phyloP scores from a whole-genome alignment of 2,329 filamentous ascomycete species.

The Alternaria novae-zelandiae region DNA sequence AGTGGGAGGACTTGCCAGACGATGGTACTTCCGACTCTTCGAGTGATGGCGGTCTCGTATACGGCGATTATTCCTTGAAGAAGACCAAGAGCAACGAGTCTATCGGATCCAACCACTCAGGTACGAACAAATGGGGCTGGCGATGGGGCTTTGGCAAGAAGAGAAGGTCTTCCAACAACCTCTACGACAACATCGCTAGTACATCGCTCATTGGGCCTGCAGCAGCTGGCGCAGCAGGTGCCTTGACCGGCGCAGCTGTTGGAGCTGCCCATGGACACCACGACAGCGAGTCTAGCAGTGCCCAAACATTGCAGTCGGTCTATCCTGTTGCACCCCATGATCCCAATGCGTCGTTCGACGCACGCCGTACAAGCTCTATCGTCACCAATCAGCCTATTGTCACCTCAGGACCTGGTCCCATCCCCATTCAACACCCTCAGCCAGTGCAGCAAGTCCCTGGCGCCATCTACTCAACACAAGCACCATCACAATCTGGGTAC shows the following conservation, averaged over 20 bases:
- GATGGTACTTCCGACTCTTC: slow-evolving; percentile 50
- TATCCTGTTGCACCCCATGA: slow-evolving; percentile 73
- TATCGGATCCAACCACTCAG: slow-evolving; percentile 60
- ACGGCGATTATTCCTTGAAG: slow-evolving; percentile 57
- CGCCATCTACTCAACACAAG: slow-evolving; percentile 65
- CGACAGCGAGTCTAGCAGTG: slow-evolving; percentile 55
- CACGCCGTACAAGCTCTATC: slow-evolving; percentile 57
- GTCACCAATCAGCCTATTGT: slow-evolving; percentile 48
- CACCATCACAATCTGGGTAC: slow-evolving; percentile 49
- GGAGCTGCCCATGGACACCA: slow-evolving; percentile 58
- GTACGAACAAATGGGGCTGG: slow-evolving; percentile 66
- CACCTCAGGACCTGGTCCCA: slow-evolving; percentile 52
- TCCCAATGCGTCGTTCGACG: slow-evolving; percentile 65
- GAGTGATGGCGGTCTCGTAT: slow-evolving; percentile 66
- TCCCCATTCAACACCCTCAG: slow-evolving; percentile 84
- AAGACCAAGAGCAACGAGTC: slow-evolving; percentile 59
- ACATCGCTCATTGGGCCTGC: slow-evolving; percentile 47
- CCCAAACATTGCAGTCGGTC: slow-evolving; percentile 65
- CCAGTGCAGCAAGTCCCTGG: slow-evolving; percentile 76
- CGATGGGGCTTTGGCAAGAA: slow-evolving; percentile 63
- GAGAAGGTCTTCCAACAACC: slow-evolving; percentile 43
- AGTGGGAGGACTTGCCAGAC: slow-evolving; percentile 50
- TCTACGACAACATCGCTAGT: slow-evolving; percentile 42
- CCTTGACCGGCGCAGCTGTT: slow-evolving; percentile 50
- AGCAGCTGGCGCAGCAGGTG: slow-evolving; percentile 48